Percentiles rank a stretch among this genome's conserved stretches.
Evolutionary conservation across 768 basidiomycete genomes (phyloP).

Genomic region (Hygrophoropsis aurantiaca): DNA sequence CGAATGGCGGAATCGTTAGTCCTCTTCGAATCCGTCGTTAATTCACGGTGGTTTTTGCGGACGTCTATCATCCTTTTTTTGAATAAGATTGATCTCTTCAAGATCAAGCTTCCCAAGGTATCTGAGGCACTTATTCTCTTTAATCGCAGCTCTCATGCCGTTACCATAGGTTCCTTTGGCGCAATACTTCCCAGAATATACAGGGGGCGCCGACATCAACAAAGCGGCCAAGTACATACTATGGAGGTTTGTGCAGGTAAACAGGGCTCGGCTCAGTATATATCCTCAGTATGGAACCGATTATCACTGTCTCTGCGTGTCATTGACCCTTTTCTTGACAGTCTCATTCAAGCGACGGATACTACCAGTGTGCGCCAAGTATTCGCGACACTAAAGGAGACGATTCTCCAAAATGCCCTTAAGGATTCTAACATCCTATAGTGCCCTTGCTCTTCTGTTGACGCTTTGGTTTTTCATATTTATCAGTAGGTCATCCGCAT

Average conservation of each 20-base stretch:
- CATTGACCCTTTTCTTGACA: constrained; percentile 17
- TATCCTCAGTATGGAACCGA: constrained; percentile 76
- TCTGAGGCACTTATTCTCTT: background rate
- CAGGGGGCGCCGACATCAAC: constrained; percentile 86
- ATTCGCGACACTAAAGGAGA: constrained; percentile 89
- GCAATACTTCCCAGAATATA: constrained; percentile 83
- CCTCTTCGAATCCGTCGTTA: constrained; percentile 76
- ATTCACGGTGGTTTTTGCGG: constrained; percentile 74
- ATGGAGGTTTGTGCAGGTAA: constrained; percentile 94
- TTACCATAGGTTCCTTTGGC: constrained; percentile 63
- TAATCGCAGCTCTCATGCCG: background rate
- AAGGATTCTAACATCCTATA: constrained; percentile 83
- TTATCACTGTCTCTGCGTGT: background rate
- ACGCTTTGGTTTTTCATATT: constrained; percentile 13
- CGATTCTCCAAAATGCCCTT: constrained; percentile 84
- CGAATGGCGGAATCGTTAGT: constrained; percentile 74
- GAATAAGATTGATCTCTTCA: constrained; percentile 78
- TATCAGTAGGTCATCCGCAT: constrained; percentile 18
- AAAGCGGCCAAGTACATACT: constrained; percentile 94
- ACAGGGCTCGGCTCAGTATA: constrained; percentile 80
- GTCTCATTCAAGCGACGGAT: constrained; percentile 87
- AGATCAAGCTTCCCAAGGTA: constrained; percentile 64
- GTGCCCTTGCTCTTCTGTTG: constrained; percentile 1
- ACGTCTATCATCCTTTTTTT: constrained; percentile 68
- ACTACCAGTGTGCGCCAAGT: constrained; percentile 80